Percentiles rank a stretch among this genome's conserved stretches.
These are phyloP conservation scores for Termitomyces sp. DNA, from an alignment of 768 basidiomycete species.

Conservation along the genomic window DNA sequence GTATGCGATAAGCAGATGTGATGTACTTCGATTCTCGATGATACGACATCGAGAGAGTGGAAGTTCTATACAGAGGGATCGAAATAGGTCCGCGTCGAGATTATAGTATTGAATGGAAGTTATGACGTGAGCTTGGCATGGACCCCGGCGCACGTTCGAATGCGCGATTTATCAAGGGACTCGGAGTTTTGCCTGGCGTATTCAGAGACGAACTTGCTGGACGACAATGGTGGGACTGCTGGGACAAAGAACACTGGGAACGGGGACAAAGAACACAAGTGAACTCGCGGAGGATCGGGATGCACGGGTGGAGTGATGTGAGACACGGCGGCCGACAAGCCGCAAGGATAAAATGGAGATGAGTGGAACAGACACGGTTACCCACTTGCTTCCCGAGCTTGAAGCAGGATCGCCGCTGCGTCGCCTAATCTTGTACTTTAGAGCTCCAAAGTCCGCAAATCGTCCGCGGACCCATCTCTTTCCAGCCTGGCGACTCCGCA, in stretches of 20 bases:
- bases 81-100: not conserved
- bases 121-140: not conserved
- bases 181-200: not conserved
- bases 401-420: constrained; percentile 6
- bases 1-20: not conserved
- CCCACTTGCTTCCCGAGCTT: constrained; percentile 1
- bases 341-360: constrained; percentile 10
- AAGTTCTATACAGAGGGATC: not conserved
- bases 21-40: not conserved
- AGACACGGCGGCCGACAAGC: constrained; percentile 6
- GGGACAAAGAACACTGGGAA: not conserved
- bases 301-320: constrained; percentile 6
- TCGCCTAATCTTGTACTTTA: constrained; percentile 1
- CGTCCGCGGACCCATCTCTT: constrained; percentile 4
- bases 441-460: constrained; percentile 6
- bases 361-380: not conserved
- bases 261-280: too few relatives aligned
- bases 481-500: constrained; percentile 1
- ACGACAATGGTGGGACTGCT: too few relatives aligned
- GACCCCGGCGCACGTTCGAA: not conserved
- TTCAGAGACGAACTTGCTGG: too few relatives aligned
- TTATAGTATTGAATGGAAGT: not conserved
- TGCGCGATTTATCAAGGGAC: too few relatives aligned
- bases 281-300: too few relatives aligned
- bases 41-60: not conserved